phyloP scores from a whole-genome alignment of 805 yeast genomes.

The Hanseniaspora meyeri region DNA sequence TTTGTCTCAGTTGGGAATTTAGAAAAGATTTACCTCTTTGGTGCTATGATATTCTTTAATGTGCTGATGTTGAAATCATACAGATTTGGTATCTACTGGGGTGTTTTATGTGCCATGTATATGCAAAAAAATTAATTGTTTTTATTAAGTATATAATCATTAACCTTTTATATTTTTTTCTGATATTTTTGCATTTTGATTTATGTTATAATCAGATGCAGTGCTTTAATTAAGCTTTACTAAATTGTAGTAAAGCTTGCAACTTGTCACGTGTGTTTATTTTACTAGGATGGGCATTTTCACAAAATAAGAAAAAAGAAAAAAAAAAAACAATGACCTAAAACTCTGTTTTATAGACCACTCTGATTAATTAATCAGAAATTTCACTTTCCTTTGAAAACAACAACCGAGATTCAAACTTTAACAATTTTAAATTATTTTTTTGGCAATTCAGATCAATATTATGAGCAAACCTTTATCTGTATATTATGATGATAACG shows the following conservation, averaged over 20 bases:
- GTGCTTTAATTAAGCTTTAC: too few relatives aligned
- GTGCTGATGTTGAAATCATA: background rate
- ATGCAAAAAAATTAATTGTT: background rate
- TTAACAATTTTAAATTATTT: too few relatives aligned
- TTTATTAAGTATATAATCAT: too few relatives aligned
- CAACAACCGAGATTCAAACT: too few relatives aligned
- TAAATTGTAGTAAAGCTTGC: too few relatives aligned
- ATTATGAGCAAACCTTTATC: background rate
- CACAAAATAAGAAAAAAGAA: background rate
- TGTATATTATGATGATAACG: background rate
- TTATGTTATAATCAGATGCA: too few relatives aligned
- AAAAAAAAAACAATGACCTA: background rate
- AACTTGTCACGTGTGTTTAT: background rate
- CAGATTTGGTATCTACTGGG: constrained; percentile 13
- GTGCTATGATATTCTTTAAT: constrained; percentile 10
- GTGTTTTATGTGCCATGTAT: constrained; percentile 1
- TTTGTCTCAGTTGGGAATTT: background rate
- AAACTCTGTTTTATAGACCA: too few relatives aligned
- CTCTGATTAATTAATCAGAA: too few relatives aligned
- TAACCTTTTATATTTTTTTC: background rate
- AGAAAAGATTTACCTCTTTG: constrained; percentile 6
- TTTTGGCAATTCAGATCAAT: too few relatives aligned
- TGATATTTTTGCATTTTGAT: background rate
- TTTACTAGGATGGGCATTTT: too few relatives aligned
- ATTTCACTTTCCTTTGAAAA: too few relatives aligned